A percentile compares a stretch with the other conserved stretches of the same genome.
phyloP scores from a whole-genome alignment of 139 green algal species.

The Chlamydomonas sp. region DNA sequence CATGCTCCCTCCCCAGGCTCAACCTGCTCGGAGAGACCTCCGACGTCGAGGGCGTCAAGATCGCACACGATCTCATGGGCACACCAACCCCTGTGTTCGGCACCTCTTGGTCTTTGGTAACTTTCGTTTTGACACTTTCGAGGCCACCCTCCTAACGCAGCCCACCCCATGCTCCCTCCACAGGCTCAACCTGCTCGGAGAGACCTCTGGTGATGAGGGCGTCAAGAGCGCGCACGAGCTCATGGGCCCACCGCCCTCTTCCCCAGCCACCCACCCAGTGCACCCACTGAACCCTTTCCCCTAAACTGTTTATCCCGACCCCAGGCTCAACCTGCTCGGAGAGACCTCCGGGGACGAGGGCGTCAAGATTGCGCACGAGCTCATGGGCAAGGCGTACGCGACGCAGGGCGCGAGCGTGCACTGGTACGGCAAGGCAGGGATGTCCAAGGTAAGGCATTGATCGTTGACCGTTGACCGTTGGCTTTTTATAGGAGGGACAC shows the following conservation, averaged over 20 bases:
- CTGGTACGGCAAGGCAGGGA: conserved; percentile 90
- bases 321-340: conserved; percentile 69
- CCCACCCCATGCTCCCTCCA: no score
- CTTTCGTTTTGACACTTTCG: no score
- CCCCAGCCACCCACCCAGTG: conserved; percentile 52
- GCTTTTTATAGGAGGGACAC: conserved; percentile 66
- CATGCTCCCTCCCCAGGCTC: no score
- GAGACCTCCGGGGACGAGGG: conserved; percentile 63
- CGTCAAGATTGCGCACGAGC: conserved; percentile 47
- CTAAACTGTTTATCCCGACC: no score
- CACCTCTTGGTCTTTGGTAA: no score
- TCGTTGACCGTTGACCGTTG: no score
- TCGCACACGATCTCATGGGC: conserved; percentile 64
- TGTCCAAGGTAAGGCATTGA: conserved; percentile 31
- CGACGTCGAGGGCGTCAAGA: conserved; percentile 50
- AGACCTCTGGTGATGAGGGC: conserved; percentile 57
- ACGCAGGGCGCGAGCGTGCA: conserved; percentile 69
- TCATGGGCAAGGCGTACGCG: conserved; percentile 64
- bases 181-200: conserved; percentile 70
- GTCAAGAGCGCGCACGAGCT: conserved; percentile 48
- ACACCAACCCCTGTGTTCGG: conserved; percentile 50
- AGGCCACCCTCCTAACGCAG: no score
- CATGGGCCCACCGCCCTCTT: conserved; percentile 58
- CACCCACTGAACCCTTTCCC: no score
- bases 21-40: no score